Evolutionary conservation across 768 basidiomycete genomes (phyloP), one percentile per base, ranked within the genome.

Genomic region (Rickenella mellea): DNA sequence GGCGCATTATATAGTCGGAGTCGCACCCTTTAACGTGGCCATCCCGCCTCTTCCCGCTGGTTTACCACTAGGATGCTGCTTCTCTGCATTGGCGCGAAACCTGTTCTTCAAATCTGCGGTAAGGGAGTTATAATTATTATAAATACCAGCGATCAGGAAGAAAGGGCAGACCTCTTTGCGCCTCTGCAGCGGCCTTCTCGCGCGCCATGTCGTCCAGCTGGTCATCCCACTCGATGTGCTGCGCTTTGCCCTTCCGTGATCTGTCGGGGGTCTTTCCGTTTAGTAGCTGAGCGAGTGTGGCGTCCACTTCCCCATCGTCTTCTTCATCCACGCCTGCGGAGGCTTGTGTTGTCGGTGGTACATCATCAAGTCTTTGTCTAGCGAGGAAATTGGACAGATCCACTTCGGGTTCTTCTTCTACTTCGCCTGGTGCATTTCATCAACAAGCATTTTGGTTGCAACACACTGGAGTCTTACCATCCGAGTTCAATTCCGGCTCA

Each of bases 101-200:
- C 60, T 52, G 8, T 47, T 48, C 33, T 63, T 63, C 31, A 63
- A 25, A 27, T 61, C 61, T 63, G 41, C 7, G 19, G 8, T 6
- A 5, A 26, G 17, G 36, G 17, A 37, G 0, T 43, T 25, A 45
- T 19, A 28, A 25, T 15, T 14, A 41, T 26, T 21, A 26, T 40
- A 21, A 14, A 17, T 33, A 33, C 12, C 9, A 25, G 37, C 27
- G 20, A 15, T 9, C n/a, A 36, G n/a, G 15, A 21, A 22, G 14
- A 17, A 32, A 17, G 41, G 14, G 52, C 66, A 32, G 41, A 84
- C 87, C 87, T 69, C 83, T 67, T 19, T 72, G 73, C 10, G 87
- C 86, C 45, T 88, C 85, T 0, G 85, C 84, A 5, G 73, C 70
- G 2, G 72, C 71, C 52, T 87, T 89, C 47, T 86, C 84, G 17